A percentile compares a stretch with the other conserved stretches of the same genome.
phyloP scores from a whole-genome alignment of 176 grass and related monocot species.

The Aegilops sharonensis region DNA sequence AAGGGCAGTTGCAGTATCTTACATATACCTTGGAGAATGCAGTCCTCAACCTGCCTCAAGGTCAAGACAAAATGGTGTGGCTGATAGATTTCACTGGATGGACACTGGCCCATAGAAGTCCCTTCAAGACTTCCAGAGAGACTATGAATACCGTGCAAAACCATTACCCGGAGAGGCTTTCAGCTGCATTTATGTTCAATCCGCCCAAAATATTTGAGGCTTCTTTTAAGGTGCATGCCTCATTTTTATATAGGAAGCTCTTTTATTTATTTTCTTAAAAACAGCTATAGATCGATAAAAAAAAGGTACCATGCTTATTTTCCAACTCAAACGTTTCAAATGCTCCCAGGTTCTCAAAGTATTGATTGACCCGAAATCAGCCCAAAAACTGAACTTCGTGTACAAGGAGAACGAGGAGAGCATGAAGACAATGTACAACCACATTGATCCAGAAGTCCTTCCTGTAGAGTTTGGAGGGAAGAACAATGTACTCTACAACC shows the following conservation, averaged over 20 bases:
- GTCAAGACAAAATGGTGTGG: slow-evolving; percentile 82
- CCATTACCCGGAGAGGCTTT: slow-evolving; percentile 88
- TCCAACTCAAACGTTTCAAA: neutral
- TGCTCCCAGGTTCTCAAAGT: slow-evolving; percentile 53
- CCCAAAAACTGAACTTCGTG: slow-evolving; percentile 63
- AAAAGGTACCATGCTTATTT: neutral
- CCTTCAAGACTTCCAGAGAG: slow-evolving; percentile 77
- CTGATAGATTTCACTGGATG: slow-evolving; percentile 92
- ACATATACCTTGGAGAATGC: slow-evolving; percentile 86
- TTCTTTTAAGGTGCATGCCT: slow-evolving; percentile 64
- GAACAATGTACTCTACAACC: slow-evolving; percentile 50
- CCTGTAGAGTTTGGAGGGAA: slow-evolving; percentile 75
- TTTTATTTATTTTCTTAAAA: neutral
- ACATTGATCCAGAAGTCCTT: slow-evolving; percentile 63
- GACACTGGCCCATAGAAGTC: slow-evolving; percentile 61
- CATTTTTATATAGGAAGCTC: neutral
- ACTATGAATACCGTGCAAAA: slow-evolving; percentile 60
- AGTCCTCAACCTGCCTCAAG: slow-evolving; percentile 59
- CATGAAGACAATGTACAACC: slow-evolving; percentile 50
- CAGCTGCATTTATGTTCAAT: slow-evolving; percentile 65
- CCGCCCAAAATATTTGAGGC: slow-evolving; percentile 82
- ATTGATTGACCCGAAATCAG: slow-evolving; percentile 66
- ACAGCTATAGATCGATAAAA: neutral
- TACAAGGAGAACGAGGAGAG: slow-evolving; percentile 71
- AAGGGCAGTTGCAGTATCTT: slow-evolving; percentile 61